Conservation (phyloP, 305 asterid genomes). For the Galium porrigens region DNA sequence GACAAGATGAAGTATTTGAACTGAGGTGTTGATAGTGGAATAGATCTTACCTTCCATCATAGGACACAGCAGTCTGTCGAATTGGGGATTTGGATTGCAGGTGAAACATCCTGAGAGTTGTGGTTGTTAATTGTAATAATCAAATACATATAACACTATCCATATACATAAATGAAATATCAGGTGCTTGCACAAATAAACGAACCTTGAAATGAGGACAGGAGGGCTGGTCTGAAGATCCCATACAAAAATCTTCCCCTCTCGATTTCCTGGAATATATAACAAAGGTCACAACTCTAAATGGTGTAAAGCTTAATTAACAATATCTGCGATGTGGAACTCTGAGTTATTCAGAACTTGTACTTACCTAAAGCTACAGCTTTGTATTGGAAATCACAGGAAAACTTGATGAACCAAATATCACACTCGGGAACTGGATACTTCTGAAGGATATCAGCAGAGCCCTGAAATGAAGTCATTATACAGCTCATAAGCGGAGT, state of each 20-base stretch:
- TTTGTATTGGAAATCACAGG: conserved; percentile 73
- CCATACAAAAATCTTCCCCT: conserved; percentile 89
- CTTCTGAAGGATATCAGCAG: conserved; percentile 76
- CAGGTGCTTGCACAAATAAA: conserved; percentile 15
- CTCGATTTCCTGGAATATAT: conserved; percentile 58
- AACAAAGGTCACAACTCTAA: not conserved
- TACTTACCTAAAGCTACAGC: conserved; percentile 62
- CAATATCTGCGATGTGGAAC: not conserved
- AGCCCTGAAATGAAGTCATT: conserved; percentile 47
- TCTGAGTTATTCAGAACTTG: not conserved
- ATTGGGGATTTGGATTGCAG: conserved; percentile 74
- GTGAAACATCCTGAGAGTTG: conserved; percentile 48
- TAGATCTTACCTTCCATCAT: conserved; percentile 67
- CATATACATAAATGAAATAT: conserved; percentile 4
- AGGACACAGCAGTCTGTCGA: conserved; percentile 82
- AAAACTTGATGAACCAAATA: conserved; percentile 93
- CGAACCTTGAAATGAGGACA: conserved; percentile 55
- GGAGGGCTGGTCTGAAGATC: conserved; percentile 88
- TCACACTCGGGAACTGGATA: conserved; percentile 97
- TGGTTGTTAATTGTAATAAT: not conserved
- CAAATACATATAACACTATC: not conserved
- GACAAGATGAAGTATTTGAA: not conserved
- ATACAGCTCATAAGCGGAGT: conserved; percentile 8
- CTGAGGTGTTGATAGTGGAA: not conserved
- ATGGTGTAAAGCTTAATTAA: conserved; percentile 3